These are phyloP conservation scores for Hyaloscypha bicolor DNA, from an alignment of 495 filamentous ascomycete genomes.

Conservation along the genomic window DNA sequence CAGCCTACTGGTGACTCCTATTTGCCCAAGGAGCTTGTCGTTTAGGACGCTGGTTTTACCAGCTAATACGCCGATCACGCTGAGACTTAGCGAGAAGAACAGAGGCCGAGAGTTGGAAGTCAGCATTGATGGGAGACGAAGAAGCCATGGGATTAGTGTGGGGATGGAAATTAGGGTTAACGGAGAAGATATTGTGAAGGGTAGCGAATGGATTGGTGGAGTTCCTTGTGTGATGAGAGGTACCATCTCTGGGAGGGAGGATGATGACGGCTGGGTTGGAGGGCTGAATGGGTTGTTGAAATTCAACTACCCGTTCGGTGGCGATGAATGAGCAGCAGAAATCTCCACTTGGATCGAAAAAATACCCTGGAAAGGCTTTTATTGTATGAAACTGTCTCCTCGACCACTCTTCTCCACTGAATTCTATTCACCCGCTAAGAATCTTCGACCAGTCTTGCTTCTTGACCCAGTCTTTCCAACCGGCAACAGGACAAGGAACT, in stretches of 20 bases:
- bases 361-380: background rate
- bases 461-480: constrained; percentile 37
- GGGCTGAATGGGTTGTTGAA: constrained; percentile 93
- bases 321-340: constrained; percentile 8
- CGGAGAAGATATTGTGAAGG: constrained; percentile 72
- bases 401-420: background rate
- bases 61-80: constrained; percentile 77
- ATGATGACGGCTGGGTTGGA: constrained; percentile 93
- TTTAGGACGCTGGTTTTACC: constrained; percentile 92
- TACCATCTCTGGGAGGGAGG: constrained; percentile 49
- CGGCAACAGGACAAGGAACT: constrained; percentile 32
- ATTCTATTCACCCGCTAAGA: background rate
- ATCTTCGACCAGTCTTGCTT: constrained; percentile 36
- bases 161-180: constrained; percentile 89
- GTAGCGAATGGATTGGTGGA: constrained; percentile 58
- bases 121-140: constrained; percentile 81
- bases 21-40: constrained; percentile 88
- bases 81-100: constrained; percentile 81
- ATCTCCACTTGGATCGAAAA: background rate
- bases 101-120: constrained; percentile 83
- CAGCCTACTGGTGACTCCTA: constrained; percentile 85
- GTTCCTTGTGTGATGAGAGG: constrained; percentile 70
- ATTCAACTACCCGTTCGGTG: constrained; percentile 97
- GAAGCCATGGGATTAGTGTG: constrained; percentile 66
- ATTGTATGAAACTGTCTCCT: background rate